Evolutionary conservation across 768 basidiomycete genomes (phyloP).

Genomic region (Suillus plorans): DNA sequence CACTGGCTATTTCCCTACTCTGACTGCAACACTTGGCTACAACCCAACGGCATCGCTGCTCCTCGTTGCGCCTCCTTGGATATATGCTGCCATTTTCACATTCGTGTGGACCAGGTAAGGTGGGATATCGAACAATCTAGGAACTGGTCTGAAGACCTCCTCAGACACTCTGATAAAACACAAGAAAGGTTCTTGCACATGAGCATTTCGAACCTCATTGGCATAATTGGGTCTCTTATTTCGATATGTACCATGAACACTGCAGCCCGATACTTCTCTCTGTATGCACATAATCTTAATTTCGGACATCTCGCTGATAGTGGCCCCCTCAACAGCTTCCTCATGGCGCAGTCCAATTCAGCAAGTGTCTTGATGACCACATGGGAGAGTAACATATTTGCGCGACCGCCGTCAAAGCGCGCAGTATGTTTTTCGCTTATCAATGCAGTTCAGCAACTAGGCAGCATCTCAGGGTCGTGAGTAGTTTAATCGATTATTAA

Average conservation of each 20-base stretch:
- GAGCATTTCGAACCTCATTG: slow-evolving; percentile 55
- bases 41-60: slow-evolving; percentile 60
- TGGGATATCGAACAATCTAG: not conserved
- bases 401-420: slow-evolving; percentile 79
- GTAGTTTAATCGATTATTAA: slow-evolving; percentile 26
- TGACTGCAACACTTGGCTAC: slow-evolving; percentile 71
- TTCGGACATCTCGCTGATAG: slow-evolving; percentile 7
- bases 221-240: slow-evolving; percentile 68
- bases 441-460: slow-evolving; percentile 79
- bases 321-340: slow-evolving; percentile 47
- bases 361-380: slow-evolving; percentile 64
- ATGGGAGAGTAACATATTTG: slow-evolving; percentile 58
- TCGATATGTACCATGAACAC: slow-evolving; percentile 64
- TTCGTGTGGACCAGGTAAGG: slow-evolving; percentile 51
- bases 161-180: slow-evolving; percentile 65
- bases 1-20: slow-evolving; percentile 78
- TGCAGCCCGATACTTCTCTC: slow-evolving; percentile 62
- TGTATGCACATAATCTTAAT: slow-evolving; percentile 39
- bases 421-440: slow-evolving; percentile 83
- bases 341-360: slow-evolving; percentile 73
- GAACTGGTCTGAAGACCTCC: not conserved
- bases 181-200: slow-evolving; percentile 76
- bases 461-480: slow-evolving; percentile 82
- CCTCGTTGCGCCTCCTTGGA: slow-evolving; percentile 77
- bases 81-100: slow-evolving; percentile 55